Conservation (phyloP, 2,329 filamentous ascomycete genomes). For the Elsinoe batatas region DNA sequence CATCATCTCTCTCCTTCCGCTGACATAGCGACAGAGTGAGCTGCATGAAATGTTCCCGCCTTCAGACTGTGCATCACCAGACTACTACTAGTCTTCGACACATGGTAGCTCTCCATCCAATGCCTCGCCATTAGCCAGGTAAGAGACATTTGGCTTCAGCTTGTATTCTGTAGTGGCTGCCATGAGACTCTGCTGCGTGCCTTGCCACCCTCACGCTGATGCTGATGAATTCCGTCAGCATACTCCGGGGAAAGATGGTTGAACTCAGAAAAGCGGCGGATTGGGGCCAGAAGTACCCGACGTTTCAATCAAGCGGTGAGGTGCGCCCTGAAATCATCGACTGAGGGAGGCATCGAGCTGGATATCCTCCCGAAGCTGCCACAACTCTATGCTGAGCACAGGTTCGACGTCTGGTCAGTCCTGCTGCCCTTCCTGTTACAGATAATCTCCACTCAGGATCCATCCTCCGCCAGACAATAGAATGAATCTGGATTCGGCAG, state of each 20-base stretch:
- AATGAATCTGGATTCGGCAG: no score
- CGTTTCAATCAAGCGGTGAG: not conserved
- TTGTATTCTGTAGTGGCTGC: not conserved
- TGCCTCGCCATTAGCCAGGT: not conserved
- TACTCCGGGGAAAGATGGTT: no score
- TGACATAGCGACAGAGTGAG: no score
- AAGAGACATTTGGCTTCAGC: not conserved
- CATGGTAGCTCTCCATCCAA: not conserved
- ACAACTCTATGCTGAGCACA: not conserved
- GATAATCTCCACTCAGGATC: not conserved
- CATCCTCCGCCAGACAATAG: no score
- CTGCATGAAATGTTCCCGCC: no score
- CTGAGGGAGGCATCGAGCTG: not conserved
- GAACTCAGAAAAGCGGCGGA: not conserved
- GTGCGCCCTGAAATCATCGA: not conserved
- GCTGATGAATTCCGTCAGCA: no score
- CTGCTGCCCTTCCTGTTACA: not conserved
- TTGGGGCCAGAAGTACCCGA: not conserved
- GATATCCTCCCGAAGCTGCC: not conserved
- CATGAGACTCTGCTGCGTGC: not conserved
- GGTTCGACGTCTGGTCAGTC: not conserved
- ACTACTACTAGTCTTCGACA: no score
- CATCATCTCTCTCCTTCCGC: not conserved
- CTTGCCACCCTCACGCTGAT: no score
- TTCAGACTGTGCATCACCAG: no score